Evolutionary conservation across 2,329 filamentous ascomycete genomes (phyloP), one percentile per base, ranked within the genome.

Genomic region (Daldinia sp.): DNA sequence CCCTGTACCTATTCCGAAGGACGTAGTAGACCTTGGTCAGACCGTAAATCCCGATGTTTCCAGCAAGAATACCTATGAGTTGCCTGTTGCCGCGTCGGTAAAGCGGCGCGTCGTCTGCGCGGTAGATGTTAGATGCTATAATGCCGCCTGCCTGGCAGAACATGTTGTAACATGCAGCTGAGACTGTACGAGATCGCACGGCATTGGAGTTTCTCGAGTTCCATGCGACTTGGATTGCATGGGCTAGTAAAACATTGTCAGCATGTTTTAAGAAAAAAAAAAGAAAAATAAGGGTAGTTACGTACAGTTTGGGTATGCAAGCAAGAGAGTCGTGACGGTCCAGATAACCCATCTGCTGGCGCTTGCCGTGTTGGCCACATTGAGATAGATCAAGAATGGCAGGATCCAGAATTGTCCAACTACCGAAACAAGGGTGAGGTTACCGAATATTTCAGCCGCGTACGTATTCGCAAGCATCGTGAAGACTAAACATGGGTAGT

Each of bases 331-430:
- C 41, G 82, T 83, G 56, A 85, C 72, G 2, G 79, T 70, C 68
- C 79, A 85, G 1, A 82, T 74, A 1, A 78, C 69, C 83, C 83
- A 85, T 61, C 79, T 79, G 67, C 78, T 82, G 5, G 78, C 77
- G 1, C 73, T 67, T 1, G 74, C 74, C 1, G 80, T 79, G 66
- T 84, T 77, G 10, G 79, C 75, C 69, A 82, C 71, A 66, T 82
- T 75, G 6, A 89, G 79, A 15, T 83, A 83, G 33, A 90, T 76
- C 39, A 92, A 73, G 67, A 87, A 87, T 0, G 89, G 88, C 3
- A 91, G 78, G 2, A 84, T 81, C 89, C 89, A 92, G 6, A 91
- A 70, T 63, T 89, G 85, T 0, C 83, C 77, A 46, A 85, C 81
- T 76, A 80, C 71, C 4, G 81, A 79, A 18, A 86, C 78, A 3